Conservation (phyloP, 177 flowering plant species). For the Vitis hybrid region DNA sequence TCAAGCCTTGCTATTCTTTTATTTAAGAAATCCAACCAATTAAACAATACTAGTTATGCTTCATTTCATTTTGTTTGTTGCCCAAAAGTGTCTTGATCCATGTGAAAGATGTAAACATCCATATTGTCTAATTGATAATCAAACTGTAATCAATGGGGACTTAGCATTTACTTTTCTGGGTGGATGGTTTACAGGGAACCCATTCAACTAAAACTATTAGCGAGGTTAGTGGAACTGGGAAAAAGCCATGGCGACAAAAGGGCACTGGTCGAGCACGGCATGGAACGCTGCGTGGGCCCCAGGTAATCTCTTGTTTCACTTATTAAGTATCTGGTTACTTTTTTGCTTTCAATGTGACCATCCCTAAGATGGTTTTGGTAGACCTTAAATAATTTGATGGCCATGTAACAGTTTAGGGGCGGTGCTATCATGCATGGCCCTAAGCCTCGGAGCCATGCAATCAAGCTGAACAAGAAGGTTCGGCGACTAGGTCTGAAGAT, state of each 20-base stretch:
- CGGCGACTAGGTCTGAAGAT: slow-evolving; percentile 92
- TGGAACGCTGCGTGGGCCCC: slow-evolving; percentile 91
- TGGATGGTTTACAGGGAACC: slow-evolving; percentile 64
- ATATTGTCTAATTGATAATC: background rate
- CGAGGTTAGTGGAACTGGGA: slow-evolving; percentile 95
- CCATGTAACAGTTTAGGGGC: slow-evolving; percentile 69
- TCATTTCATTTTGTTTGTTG: background rate
- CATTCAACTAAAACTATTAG: slow-evolving; percentile 98
- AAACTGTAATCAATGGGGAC: background rate
- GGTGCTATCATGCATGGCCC: slow-evolving; percentile 96
- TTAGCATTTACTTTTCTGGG: background rate
- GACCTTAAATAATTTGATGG: background rate
- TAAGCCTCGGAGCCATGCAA: slow-evolving; percentile 94
- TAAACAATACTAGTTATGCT: background rate
- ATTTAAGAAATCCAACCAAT: background rate
- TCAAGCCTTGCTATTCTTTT: background rate
- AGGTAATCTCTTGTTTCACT: slow-evolving; percentile 43
- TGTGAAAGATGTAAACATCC: background rate
- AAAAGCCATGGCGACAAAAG: slow-evolving; percentile 87
- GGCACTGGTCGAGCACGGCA: slow-evolving; percentile 95
- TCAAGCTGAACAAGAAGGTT: slow-evolving; percentile 90
- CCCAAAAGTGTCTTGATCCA: background rate
- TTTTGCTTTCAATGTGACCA: background rate
- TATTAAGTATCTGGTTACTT: background rate
- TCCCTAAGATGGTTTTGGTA: slow-evolving; percentile 2